These are phyloP conservation scores for Casaregolazyma suthepensis DNA, from an alignment of 1,139 yeast genomes.

Conservation along the genomic window DNA sequence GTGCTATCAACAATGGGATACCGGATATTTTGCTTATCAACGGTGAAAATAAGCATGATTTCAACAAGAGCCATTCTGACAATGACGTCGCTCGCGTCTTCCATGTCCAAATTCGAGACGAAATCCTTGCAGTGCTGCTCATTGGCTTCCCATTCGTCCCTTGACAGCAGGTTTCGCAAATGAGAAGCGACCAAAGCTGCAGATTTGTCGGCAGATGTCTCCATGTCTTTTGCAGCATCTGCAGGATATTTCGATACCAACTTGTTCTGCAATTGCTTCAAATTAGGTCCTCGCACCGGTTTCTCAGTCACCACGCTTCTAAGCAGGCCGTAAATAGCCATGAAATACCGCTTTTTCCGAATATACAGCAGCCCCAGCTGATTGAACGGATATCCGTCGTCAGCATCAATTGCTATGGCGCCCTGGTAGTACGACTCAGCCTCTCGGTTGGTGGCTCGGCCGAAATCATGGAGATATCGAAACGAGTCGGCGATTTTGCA, in stretches of 20 bases:
- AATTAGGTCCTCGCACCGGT: background rate
- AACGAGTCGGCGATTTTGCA: slow-evolving; percentile 1
- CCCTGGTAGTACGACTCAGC: slow-evolving; percentile 1
- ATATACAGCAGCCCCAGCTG: slow-evolving; percentile 1
- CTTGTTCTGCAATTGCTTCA: background rate
- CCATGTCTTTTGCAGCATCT: background rate
- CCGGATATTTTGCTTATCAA: background rate
- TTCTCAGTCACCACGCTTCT: slow-evolving; percentile 6
- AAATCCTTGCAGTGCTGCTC: background rate
- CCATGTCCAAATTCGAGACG: background rate
- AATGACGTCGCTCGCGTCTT: background rate
- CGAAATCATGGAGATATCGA: slow-evolving; percentile 2
- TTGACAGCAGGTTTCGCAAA: background rate
- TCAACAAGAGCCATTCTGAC: background rate
- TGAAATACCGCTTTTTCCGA: background rate
- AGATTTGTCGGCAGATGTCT: background rate
- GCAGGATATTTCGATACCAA: background rate
- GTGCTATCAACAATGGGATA: background rate
- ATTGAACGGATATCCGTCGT: slow-evolving; percentile 6
- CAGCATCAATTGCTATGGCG: background rate
- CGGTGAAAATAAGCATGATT: background rate
- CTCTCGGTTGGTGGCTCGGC: background rate
- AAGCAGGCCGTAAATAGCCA: slow-evolving; percentile 2
- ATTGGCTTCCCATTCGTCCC: background rate
- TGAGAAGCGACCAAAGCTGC: background rate